phyloP scores from a whole-genome alignment of 306 rosid genomes.

The Cicer chorassanicum region DNA sequence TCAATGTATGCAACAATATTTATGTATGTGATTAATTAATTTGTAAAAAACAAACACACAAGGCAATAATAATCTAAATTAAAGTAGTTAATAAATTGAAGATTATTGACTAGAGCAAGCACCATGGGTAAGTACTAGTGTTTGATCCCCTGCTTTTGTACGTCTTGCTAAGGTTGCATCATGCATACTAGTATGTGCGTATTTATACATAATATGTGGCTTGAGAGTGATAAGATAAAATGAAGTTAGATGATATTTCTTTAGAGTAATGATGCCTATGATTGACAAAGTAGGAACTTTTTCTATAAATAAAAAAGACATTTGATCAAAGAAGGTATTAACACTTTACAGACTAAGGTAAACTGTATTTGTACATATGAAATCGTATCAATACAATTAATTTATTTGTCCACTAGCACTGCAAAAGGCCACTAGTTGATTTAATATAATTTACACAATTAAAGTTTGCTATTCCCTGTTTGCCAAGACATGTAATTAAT shows the following conservation, averaged over 20 bases:
- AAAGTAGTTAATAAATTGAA: too few species aligned
- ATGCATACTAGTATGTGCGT: background rate
- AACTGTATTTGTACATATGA: constrained; percentile 37
- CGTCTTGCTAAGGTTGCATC: background rate
- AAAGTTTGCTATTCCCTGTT: constrained; percentile 39
- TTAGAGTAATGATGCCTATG: background rate
- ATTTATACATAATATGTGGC: constrained; percentile 8
- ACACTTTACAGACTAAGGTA: constrained; percentile 49
- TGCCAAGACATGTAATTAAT: constrained; percentile 23
- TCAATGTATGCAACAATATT: too few species aligned
- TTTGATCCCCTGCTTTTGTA: too few species aligned
- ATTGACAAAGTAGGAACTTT: constrained; percentile 11
- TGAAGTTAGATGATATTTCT: constrained; percentile 25
- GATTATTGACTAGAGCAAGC: background rate
- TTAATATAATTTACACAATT: constrained; percentile 6
- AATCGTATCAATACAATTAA: constrained; percentile 29
- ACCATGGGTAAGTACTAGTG: constrained; percentile 18
- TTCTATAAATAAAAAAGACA: too few species aligned
- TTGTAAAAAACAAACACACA: background rate
- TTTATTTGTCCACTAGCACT: constrained; percentile 53
- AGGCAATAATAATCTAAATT: too few species aligned
- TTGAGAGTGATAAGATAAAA: constrained; percentile 34
- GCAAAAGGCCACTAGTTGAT: constrained; percentile 26
- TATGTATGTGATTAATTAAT: too few species aligned
- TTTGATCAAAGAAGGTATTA: too few species aligned